Evolutionary conservation across 768 basidiomycete species (phyloP), one percentile per base, ranked within the genome.

Genomic region (button mushroom (Agaricus bisporus)): DNA sequence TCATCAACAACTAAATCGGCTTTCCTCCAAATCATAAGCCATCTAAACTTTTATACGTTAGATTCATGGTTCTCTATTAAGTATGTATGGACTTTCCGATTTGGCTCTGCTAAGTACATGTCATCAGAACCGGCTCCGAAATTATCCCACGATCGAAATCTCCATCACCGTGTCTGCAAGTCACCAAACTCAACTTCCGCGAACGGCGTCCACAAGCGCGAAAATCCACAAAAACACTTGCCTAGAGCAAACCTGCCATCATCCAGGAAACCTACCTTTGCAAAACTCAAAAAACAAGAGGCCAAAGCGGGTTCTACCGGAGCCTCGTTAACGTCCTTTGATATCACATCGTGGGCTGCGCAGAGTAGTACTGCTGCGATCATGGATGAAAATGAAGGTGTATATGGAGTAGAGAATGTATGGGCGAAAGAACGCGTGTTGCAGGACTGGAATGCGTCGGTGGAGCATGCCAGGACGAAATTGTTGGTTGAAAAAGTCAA

Each of bases 301-400:
- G 57, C 75, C 73, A 62, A 76, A 80, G 65, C 67, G 65, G 60
- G 63, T 63, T 53, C 56, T 61, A 66, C 63, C 2, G 32, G 32
- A 42, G 60, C 63, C 28, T 55, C 59, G 46, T 73, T 77, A 70
- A 73, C 69, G 64, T 76, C 73, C 63, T 68, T 77, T 43, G 81
- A 82, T 61, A 84, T 87, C 61, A 73, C 78, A 61, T 78, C 80
- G 28, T 88, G 86, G 85, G 71, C 84, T 50, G 74, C 78, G 36
- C 73, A 75, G n/a, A 73, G 81, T 22, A 57, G 48, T 22, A 59
- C 56, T 20, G 64, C 57, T 26, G 63, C 66, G 46, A 60, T 64
- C 43, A 59, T 56, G 43, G 66, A 68, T 49, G 71, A 58, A 14
- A 60, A 58, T 39, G 71, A 71, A 35, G 69, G 69, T 49, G 56